Conservation (phyloP, 2,329 filamentous ascomycete species). For the Sarocladiaceae sp. region DNA sequence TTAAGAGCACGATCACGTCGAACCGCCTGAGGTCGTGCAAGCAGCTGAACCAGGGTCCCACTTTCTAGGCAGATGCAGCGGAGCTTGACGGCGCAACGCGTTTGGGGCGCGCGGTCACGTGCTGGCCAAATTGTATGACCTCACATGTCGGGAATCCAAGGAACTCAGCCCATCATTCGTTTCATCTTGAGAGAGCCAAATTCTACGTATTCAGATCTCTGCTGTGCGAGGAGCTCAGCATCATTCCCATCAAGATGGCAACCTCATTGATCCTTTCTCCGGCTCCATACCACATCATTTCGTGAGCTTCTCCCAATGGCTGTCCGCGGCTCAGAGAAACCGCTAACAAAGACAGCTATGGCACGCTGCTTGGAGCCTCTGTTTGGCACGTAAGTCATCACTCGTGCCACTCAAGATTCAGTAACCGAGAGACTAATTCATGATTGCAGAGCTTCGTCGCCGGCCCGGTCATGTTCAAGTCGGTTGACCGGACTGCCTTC, state of each 20-base stretch:
- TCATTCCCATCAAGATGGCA: constrained; percentile 32
- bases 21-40: neutral
- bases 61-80: constrained; percentile 6
- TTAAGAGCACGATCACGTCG: neutral
- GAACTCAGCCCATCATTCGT: too few relatives aligned
- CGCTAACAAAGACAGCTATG: constrained; percentile 58
- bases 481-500: constrained; percentile 75
- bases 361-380: constrained; percentile 77
- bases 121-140: neutral
- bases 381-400: constrained; percentile 70
- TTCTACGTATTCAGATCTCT: neutral
- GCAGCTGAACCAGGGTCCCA: constrained; percentile 5
- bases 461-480: constrained; percentile 68
- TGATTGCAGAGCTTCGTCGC: constrained; percentile 61
- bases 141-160: too few relatives aligned
- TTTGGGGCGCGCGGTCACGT: constrained; percentile 4
- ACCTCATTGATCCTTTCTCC: constrained; percentile 52
- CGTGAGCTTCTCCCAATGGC: constrained; percentile 39
- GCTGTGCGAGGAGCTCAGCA: constrained; percentile 3
- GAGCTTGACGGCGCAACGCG: constrained; percentile 2
- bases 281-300: constrained; percentile 70
- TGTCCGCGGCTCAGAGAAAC: neutral
- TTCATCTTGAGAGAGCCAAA: too few relatives aligned
- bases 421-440: neutral
- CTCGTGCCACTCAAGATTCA: too few relatives aligned